phyloP scores from a whole-genome alignment of 2,329 filamentous ascomycete species.

The Aspergillus viridinutans region DNA sequence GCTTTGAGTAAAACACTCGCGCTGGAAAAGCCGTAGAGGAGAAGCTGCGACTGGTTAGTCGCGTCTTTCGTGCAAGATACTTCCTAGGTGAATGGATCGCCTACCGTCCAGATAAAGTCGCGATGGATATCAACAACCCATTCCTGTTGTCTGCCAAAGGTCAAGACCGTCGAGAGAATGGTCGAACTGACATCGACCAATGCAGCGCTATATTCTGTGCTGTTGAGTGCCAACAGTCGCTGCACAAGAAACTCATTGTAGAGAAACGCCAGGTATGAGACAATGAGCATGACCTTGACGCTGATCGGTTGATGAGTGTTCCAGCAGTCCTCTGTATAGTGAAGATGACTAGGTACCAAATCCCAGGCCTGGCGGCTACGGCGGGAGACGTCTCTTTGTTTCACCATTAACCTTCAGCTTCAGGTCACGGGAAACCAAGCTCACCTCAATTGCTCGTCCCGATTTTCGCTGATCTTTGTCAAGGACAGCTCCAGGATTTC shows the following conservation, averaged over 20 bases:
- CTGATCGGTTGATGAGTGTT: conserved; percentile 15
- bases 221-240: conserved; percentile 20
- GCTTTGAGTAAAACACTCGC: conserved; percentile 24
- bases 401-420: not conserved
- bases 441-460: conserved; percentile 14
- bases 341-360: conserved; percentile 18
- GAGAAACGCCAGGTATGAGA: conserved; percentile 22
- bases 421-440: not conserved
- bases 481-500: conserved; percentile 25
- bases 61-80: not conserved
- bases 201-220: conserved; percentile 13
- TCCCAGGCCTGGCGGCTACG: conserved; percentile 20
- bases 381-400: conserved; percentile 17
- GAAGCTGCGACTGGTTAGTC: conserved; percentile 7
- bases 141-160: conserved; percentile 18
- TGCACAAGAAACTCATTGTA: conserved; percentile 28
- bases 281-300: conserved; percentile 30
- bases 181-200: conserved; percentile 19
- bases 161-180: conserved; percentile 22
- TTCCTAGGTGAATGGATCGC: not conserved
- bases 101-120: conserved; percentile 20
- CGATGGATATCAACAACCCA: conserved; percentile 19
- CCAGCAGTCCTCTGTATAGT: conserved; percentile 17
- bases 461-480: conserved; percentile 10
- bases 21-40: conserved; percentile 25